Percentiles rank a stretch among this genome's conserved stretches.
phyloP scores from a whole-genome alignment of 371 early-diverging fungal genomes.

The Scutellospora calospora region DNA sequence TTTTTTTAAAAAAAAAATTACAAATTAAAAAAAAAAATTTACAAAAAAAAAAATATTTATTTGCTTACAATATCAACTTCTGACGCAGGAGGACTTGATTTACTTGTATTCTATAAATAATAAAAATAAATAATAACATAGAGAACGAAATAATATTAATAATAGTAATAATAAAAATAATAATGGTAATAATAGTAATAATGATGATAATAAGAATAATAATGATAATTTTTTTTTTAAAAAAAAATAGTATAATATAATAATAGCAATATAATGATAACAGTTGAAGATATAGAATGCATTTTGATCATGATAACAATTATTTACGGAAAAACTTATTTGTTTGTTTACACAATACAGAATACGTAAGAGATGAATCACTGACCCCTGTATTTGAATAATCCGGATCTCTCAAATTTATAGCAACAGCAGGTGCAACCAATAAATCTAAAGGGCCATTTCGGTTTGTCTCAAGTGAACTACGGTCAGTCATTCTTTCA shows the following conservation, averaged over 20 bases:
- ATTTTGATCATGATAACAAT: no score
- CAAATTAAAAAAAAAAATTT: neutral
- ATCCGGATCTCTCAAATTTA: neutral
- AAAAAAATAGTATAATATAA: no score
- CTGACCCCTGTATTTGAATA: slow-evolving; percentile 17
- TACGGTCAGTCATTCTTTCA: slow-evolving; percentile 10
- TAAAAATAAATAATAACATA: neutral
- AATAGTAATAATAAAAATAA: neutral
- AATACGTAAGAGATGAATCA: neutral
- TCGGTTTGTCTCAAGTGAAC: neutral
- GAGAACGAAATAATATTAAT: neutral
- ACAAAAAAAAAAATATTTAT: neutral
- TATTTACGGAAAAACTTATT: neutral
- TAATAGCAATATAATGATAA: neutral
- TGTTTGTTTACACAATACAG: neutral
- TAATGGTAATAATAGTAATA: neutral
- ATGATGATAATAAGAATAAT: neutral
- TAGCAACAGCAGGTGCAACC: neutral
- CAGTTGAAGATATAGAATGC: no score
- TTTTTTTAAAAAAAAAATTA: neutral
- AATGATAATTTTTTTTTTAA: neutral
- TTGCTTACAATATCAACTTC: slow-evolving; percentile 26
- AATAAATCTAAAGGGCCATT: neutral
- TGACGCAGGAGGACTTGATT: slow-evolving; percentile 5
- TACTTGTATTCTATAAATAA: neutral